Evolutionary conservation across 768 basidiomycete genomes (phyloP), one percentile per base, ranked within the genome.

Genomic region (Suillus plorans): DNA sequence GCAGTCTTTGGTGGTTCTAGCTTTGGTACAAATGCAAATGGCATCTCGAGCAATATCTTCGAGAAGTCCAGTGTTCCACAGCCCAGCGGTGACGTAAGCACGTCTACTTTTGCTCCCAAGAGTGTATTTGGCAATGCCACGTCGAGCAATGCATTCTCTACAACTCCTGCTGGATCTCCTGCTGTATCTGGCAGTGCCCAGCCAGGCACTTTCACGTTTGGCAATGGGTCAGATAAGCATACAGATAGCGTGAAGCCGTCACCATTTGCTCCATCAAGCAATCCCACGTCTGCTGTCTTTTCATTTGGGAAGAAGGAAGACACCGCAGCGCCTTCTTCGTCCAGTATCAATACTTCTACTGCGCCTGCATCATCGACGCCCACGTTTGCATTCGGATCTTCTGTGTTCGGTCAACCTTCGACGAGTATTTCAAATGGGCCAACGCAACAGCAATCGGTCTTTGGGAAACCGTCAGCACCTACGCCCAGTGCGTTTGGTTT

Each of bases 401-500:
- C 41, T 13, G 41, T 44, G 25, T 59, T 59, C 41, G 8, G 39
- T 20, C 39, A 59, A 28, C 41, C 41, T 14, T 59, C 39, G 5
- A 13, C 39, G 14, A 34, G 55, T 22, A 62, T 42, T 49, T 61
- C 69, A 22, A 66, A 63, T n/a, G 37, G 41, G 31, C 39, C 73
- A 34, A 47, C 67, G 10, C 50, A 55, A 22, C n/a, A 41, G 39
- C 62, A 72, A 10, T 69, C 74, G 22, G 47, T 67, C 22, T 76
- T 76, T 63, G 68, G 71, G 22, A 76, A 76, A 44, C 61, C 76
- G 12, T 14, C 66, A n/a, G 68, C 68, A 41, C n/a, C 63, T 14
- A 66, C 70, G 5, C 66, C 76, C 2, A 74, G 70, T 64, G 67
- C 75, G 12, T 76, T 80, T 67, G 77, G 76, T 36, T 80, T 80